Evolutionary conservation across 257 asterid genomes (phyloP), one percentile per base, ranked within the genome.

Genomic region (Solanum habrochaites): DNA sequence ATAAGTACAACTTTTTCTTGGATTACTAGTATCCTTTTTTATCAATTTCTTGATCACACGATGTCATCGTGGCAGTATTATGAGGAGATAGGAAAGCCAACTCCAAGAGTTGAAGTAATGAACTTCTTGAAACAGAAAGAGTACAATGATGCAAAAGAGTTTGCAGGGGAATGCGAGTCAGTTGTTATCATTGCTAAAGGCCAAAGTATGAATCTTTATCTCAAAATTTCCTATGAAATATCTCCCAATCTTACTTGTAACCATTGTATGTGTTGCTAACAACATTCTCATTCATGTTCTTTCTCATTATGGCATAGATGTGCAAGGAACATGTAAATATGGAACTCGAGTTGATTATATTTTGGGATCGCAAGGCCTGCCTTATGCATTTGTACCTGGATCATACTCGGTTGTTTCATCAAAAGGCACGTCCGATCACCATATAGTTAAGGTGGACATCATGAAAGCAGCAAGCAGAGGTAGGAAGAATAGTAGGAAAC

Each of bases 371-470:
- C 72, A 87, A 7, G 91, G 90, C 7, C 86, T 91, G 86, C 90
- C 90, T 12, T 96, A 94, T 91, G 58, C 60, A 47, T 96, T 95
- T 70, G 96, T 96, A 4, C 98, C 98, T 1, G 98, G 98, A 78
- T 95, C 98, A 16, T 95, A 96, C 91, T 94, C 99, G 1, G 97
- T 95, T 11, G 82, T 93, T 80, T 96, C 99, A 16, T 96, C 99
- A 1, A 96, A 95, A 89, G 99, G 98, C 40, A 96, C 99, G 29
- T 96, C 98, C 7, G 98, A 96, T 91, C 99, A 96, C 88, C 99
- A 96, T 74, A 91, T 96, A 78, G 98, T 95, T 35, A 94, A 95
- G 89, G 99, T 93, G 74, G 99, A 96, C 82, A 86, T 96, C 25
- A 18, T 89, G 83, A 95, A 90, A 93, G 90, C 91, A 15, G 89